Percentiles rank a stretch among this genome's conserved stretches.
These are phyloP conservation scores for Nannochloris sp. DNA, from an alignment of 139 green algal genomes.

Conservation along the genomic window DNA sequence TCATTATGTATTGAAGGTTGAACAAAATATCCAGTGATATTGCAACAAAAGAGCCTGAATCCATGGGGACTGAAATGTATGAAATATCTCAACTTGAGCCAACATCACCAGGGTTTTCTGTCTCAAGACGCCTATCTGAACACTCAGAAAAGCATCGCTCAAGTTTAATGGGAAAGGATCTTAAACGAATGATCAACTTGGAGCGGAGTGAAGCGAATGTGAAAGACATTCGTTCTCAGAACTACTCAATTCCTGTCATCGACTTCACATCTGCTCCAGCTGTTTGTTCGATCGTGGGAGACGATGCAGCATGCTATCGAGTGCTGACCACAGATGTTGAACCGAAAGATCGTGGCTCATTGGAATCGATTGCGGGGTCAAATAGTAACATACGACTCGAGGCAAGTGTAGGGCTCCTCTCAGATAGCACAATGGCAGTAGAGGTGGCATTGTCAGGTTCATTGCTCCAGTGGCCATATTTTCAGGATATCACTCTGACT, in stretches of 20 bases:
- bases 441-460: slow-evolving; percentile 42
- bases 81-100: neutral
- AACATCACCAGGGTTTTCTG: slow-evolving; percentile 12
- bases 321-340: neutral
- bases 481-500: slow-evolving; percentile 54
- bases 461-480: slow-evolving; percentile 69
- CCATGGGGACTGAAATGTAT: slow-evolving; percentile 6
- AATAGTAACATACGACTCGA: slow-evolving; percentile 21
- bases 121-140: slow-evolving; percentile 19
- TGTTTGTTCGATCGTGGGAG: slow-evolving; percentile 1
- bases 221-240: too few relatives aligned
- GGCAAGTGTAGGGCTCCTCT: slow-evolving; percentile 33
- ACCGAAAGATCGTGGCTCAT: neutral
- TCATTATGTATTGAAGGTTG: neutral
- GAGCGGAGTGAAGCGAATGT: too few relatives aligned
- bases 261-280: slow-evolving; percentile 14
- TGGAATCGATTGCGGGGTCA: slow-evolving; percentile 4
- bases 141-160: slow-evolving; percentile 18
- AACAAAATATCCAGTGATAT: neutral
- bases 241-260: neutral
- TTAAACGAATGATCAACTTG: neutral
- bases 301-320: slow-evolving; percentile 6
- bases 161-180: neutral
- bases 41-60: slow-evolving; percentile 1
- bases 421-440: slow-evolving; percentile 49